Conservation (phyloP, 331 rosid genomes). For the Arachis monticola region DNA sequence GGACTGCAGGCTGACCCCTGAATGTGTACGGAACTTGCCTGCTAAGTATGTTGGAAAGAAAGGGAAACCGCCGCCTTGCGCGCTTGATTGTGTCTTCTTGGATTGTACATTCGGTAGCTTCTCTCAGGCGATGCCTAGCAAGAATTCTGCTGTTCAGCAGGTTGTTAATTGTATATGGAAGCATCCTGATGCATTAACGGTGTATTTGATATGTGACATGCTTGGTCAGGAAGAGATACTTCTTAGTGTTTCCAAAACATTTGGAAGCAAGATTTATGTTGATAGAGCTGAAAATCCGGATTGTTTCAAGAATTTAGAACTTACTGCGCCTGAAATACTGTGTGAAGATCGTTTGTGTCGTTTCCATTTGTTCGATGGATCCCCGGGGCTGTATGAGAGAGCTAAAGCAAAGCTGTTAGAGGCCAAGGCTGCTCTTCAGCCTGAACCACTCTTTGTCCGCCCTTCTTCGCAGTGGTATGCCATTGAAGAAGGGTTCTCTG, state of each 20-base stretch:
- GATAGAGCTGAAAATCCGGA: slow-evolving; percentile 57
- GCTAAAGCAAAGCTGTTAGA: slow-evolving; percentile 59
- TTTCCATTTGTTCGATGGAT: slow-evolving; percentile 70
- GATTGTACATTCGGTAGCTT: slow-evolving; percentile 80
- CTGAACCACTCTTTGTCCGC: slow-evolving; percentile 74
- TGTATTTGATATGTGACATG: slow-evolving; percentile 67
- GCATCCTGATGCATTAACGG: slow-evolving; percentile 68
- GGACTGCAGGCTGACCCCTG: slow-evolving; percentile 78
- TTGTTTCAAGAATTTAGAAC: slow-evolving; percentile 55
- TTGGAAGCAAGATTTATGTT: slow-evolving; percentile 76
- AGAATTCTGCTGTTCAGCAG: slow-evolving; percentile 65
- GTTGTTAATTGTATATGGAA: slow-evolving; percentile 83
- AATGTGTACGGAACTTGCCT: slow-evolving; percentile 66
- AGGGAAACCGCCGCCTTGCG: slow-evolving; percentile 57
- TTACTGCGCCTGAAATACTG: slow-evolving; percentile 61
- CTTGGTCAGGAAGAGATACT: slow-evolving; percentile 84
- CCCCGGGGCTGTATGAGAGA: slow-evolving; percentile 63
- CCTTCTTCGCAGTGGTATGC: slow-evolving; percentile 91
- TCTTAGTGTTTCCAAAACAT: slow-evolving; percentile 62
- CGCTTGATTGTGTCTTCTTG: slow-evolving; percentile 67
- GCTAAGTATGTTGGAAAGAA: slow-evolving; percentile 66
- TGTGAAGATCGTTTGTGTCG: slow-evolving; percentile 73
- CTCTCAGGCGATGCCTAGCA: slow-evolving; percentile 58
- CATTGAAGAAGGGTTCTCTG: slow-evolving; percentile 51
- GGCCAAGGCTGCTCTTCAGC: slow-evolving; percentile 52